phyloP scores from a whole-genome alignment of 208 protist species.

The Trypanosoma theileri region DNA sequence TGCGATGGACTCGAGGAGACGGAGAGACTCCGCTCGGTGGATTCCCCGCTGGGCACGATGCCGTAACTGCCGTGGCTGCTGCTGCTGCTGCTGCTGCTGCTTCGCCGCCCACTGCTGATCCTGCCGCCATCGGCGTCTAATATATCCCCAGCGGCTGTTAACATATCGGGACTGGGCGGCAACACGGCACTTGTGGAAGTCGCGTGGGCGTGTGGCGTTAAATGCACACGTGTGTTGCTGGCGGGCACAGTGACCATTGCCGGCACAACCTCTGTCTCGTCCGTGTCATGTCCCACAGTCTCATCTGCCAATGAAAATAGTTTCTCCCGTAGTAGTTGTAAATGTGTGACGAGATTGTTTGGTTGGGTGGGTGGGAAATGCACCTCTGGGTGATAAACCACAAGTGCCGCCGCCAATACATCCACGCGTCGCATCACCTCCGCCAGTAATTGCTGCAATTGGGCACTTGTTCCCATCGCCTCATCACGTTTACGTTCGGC shows the following conservation, averaged over 20 bases:
- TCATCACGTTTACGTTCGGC: slow-evolving; percentile 27
- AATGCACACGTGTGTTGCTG: slow-evolving; percentile 28
- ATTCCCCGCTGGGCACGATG: slow-evolving; percentile 1
- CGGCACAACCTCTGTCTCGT: not conserved
- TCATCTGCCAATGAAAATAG: slow-evolving; percentile 62
- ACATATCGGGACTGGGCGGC: too few species aligned
- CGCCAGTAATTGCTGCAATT: slow-evolving; percentile 27
- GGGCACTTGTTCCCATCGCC: slow-evolving; percentile 24
- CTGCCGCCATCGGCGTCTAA: not conserved
- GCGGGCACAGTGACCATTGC: slow-evolving; percentile 12
- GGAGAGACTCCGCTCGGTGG: not conserved
- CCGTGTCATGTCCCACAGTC: slow-evolving; percentile 9
- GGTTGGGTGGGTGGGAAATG: slow-evolving; percentile 25
- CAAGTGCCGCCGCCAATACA: slow-evolving; percentile 27
- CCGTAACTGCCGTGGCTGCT: not conserved
- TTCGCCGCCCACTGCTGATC: not conserved
- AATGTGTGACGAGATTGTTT: slow-evolving; percentile 36
- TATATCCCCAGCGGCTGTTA: too few species aligned
- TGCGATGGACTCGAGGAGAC: not conserved
- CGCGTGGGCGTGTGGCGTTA: not conserved
- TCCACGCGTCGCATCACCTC: slow-evolving; percentile 46
- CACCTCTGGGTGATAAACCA: slow-evolving; percentile 46
- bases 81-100: not conserved
- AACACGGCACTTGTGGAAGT: too few species aligned
- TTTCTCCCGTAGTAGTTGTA: slow-evolving; percentile 49